Conservation (phyloP, 768 basidiomycete species). For the Inosperma sp. region DNA sequence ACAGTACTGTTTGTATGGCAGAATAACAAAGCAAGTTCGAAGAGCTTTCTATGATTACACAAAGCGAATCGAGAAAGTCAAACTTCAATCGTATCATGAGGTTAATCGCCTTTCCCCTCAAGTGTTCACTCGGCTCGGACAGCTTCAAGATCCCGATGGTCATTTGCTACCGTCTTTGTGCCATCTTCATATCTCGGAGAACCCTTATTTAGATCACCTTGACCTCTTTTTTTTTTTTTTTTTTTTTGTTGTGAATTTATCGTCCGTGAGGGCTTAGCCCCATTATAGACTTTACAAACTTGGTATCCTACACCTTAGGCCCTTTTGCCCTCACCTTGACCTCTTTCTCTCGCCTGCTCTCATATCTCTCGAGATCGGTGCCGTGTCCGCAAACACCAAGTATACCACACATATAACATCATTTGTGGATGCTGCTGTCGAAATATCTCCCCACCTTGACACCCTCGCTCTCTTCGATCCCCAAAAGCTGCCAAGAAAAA, state of each 20-base stretch:
- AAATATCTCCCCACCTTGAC: background rate
- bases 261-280: no score
- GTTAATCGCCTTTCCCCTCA: background rate
- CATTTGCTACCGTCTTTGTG: conserved; percentile 11
- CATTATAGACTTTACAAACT: no score
- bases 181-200: conserved; percentile 4
- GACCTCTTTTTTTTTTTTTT: no score
- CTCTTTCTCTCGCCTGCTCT: conserved; percentile 9
- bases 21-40: no score
- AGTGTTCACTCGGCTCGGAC: background rate
- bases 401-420: background rate
- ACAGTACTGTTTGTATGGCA: no score
- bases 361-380: background rate
- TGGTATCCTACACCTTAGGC: no score
- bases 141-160: background rate
- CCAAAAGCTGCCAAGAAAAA: no score
- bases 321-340: conserved; percentile 2
- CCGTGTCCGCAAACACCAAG: background rate
- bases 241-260: no score
- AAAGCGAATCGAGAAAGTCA: background rate
- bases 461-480: no score
- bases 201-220: background rate
- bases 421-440: conserved; percentile 1
- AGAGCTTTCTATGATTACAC: background rate
- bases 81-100: background rate